Base-by-base conservation (phyloP, 352 stramenopile genomes). In the Phytophthora niederhauseri region DNA sequence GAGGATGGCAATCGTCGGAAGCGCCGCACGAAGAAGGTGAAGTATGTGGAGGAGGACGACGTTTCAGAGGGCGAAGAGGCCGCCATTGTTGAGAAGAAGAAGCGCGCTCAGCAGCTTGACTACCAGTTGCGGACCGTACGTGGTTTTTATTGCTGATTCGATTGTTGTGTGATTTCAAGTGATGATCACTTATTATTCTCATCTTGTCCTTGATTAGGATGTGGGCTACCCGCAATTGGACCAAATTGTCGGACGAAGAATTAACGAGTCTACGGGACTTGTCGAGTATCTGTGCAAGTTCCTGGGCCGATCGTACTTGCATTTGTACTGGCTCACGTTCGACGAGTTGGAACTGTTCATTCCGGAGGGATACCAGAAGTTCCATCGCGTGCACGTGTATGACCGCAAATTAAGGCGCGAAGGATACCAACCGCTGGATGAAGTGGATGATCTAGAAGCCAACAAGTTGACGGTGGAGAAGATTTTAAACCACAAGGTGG, bases 271-370 rank as follows among this genome's bases (percentile, higher is more conserved):
- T 6, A 93, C 72, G 2, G 87, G 88, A 12, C 66, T 81, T 20
- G 74, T 89, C 24, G 89, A 97, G 67, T 97, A 96, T 48, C 62
- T 96, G 72, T 93, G 84, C 82, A 97, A 97, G 62, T 96, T 97
- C 54, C 73, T 91, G 12, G 85, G 87, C 9, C 85, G 90, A 4
- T 97, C 91, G 38, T 96, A 96, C 57, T 75, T 97, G 67, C 91
- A 97, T 56, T 62, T 96, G 50, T 94, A 87, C 57, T 97, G 91
- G 91, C 83, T 97, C 30, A 94, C 86, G 57, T 97, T 96, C 62
- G 80, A 89, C 31, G 91, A 96, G 56, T 30, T 97, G 46, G 84
- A 97, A 65, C 60, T 94, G 17, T 96, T 96, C 68, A 87, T 95
- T 45, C 80, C 86, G 1, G 84, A 92, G 48, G 90, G 87, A 11